Evolutionary conservation across 2,329 filamentous ascomycete species (phyloP).

Genomic region (Sporothrix dimorphospora): DNA sequence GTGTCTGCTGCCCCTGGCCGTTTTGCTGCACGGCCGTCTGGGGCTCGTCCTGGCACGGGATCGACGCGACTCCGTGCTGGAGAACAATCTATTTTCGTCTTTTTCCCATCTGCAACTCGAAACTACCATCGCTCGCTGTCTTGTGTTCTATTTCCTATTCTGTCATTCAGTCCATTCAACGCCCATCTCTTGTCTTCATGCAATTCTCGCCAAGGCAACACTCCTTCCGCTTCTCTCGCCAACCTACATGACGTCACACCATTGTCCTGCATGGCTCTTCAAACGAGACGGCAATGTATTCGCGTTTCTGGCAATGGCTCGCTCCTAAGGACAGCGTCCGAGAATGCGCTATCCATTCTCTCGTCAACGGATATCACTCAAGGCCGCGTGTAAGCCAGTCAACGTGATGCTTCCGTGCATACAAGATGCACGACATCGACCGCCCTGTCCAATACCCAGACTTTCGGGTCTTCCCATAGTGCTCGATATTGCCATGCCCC

Average conservation of each 20-base stretch:
- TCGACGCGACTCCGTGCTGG: constrained; percentile 16
- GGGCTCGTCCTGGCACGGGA: constrained; percentile 20
- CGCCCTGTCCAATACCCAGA: background rate
- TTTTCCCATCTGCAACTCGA: background rate
- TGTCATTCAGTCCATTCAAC: too few species aligned
- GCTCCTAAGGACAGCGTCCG: background rate
- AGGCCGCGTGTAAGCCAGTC: background rate
- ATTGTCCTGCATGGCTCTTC: background rate
- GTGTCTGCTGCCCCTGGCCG: constrained; percentile 7
- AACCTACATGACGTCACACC: background rate
- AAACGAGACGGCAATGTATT: background rate
- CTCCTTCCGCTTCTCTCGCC: background rate
- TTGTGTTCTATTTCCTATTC: background rate
- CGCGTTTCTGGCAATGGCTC: background rate
- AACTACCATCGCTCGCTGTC: background rate
- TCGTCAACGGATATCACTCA: background rate
- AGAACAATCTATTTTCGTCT: constrained; percentile 7
- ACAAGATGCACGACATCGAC: background rate
- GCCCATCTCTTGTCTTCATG: background rate
- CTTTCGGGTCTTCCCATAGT: constrained; percentile 2
- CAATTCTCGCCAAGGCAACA: background rate
- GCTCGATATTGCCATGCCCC: background rate
- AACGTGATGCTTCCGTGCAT: background rate
- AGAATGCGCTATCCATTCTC: background rate
- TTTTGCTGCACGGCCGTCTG: constrained; percentile 10